Evolutionary conservation across 106 monocot genomes (phyloP), one percentile per base, ranked within the genome.

Genomic region (Dendrobium huoshanense): DNA sequence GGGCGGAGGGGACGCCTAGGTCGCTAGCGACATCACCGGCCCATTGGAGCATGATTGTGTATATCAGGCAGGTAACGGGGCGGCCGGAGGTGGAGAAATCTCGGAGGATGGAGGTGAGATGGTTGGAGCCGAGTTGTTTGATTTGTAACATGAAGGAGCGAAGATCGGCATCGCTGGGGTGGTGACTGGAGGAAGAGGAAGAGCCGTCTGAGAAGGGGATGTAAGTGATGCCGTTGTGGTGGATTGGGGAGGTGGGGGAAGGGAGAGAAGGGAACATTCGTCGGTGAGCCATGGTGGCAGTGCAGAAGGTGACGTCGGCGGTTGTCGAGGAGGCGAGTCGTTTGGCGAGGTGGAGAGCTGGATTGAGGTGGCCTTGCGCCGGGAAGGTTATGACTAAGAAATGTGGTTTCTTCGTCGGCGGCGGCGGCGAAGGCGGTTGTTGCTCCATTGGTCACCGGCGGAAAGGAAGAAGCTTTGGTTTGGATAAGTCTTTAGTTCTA

Each of bases 121-220:
- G 59, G 41, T 59, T 17, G 77, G 41, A 25, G 0, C 83, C 85
- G 4, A 13, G 40, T 3, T 17, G 17, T 75, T 81, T 82, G 77
- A 70, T 37, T 4, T 24, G 37, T 2, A 17, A 18, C 79, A 83
- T 58, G 81, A 75, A 79, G 25, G 64, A 65, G 25, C 64, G 64
- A 10, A 65, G 64, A 25, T 65, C 8, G 6, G 24, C 6, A 17
- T 75, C 48, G 64, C 22, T 22, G 45, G 19, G 0, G 37, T 73
- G 55, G 59, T 80, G 77, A 5, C 75, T 37, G 78, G 74, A 74
- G 17, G 82, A 89, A 61, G 74, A 74, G 9, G 82, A 89, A 61
- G 64, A 81, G 22, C 80, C 80, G 79, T 86, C 84, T 79, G 85
- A 85, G 82, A 75, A 87, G 41, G 90, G 87, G 19, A 68, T 22